Percentiles rank a stretch among this genome's conserved stretches.
phyloP scores from a whole-genome alignment of 2,329 filamentous ascomycete genomes.

The Lasiodiplodia citricola region DNA sequence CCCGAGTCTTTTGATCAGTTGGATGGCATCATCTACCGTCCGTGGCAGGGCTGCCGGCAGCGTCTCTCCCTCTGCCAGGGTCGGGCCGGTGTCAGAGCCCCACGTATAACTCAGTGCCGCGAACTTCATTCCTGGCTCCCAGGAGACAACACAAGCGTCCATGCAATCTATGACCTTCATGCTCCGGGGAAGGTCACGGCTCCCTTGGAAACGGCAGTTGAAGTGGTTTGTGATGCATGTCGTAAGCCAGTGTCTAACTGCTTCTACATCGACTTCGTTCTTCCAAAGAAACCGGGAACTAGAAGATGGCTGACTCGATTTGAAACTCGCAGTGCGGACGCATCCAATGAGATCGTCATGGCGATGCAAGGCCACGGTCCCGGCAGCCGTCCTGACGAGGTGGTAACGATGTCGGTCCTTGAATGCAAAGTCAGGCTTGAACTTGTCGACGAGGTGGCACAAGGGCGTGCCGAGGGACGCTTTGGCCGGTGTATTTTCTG shows the following conservation, averaged over 20 bases:
- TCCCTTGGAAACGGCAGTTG: background rate
- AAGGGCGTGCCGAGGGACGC: background rate
- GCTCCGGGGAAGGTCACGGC: background rate
- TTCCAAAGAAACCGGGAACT: background rate
- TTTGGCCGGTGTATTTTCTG: background rate
- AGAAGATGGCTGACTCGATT: background rate
- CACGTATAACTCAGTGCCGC: conserved; percentile 7
- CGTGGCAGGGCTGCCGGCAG: background rate
- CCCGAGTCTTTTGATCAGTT: conserved; percentile 22
- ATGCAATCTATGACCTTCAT: conserved; percentile 1
- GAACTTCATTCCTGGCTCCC: background rate
- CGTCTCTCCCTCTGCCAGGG: background rate
- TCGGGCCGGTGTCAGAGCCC: background rate
- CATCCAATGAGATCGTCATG: background rate
- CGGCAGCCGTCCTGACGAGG: background rate
- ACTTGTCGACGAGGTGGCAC: background rate
- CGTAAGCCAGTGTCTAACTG: background rate
- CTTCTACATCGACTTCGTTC: background rate
- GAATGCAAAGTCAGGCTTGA: background rate
- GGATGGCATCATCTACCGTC: conserved; percentile 31
- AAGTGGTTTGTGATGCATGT: background rate
- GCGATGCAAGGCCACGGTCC: background rate
- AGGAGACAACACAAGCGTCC: background rate
- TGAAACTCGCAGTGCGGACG: background rate
- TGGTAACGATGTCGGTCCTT: background rate